Base-by-base conservation (phyloP, 1,284 basidiomycete genomes). In the Ceratobasidium sp. region DNA sequence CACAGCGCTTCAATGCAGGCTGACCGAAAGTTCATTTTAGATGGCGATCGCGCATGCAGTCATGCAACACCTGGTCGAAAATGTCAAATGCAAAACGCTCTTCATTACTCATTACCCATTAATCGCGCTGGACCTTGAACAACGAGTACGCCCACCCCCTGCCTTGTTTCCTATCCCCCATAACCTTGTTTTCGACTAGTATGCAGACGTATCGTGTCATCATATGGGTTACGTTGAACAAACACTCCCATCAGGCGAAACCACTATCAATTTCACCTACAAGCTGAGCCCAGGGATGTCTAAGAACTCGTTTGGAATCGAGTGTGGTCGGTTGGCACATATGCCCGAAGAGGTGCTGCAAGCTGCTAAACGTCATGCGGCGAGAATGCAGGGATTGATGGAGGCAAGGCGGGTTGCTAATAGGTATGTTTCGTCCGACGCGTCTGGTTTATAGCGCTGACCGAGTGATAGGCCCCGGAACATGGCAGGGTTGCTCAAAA, bases 91-190 rank as follows among this genome's bases (percentile, higher is more conserved):
- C 84, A 93, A 92, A 81, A 94, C 94, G 0, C 83, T 97, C n/a
- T 98, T 98, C 81, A 95, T 97, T 78, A 98, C 95, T 0, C 95
- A 98, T 80, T 98, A 96, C 79, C 95, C 95, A 0, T 84, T 81
- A 62, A 80, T 84, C 0, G 83, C 83, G 0, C 80, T 82, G 49
- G 82, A 84, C 71, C 90, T 78, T 83, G 95, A 72, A 88, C 91
- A 74, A 83, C 86, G 71, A 88, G 80, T 82, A 24, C 24, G 78
- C 88, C 53, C 78, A 90, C 13, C 74, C 77, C 7, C 22, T 22
- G 14, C 39, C 22, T 9, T 34, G 19, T 22, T 46, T 48, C 56
- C 27, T 43, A 53, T 14, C 8, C 16, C 29, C 14, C 46, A 16
- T 24, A 24, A 66, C 16, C 56, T 63, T n/a, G 41, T 73, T 34